phyloP scores from a whole-genome alignment of 2,329 filamentous ascomycete genomes.

The Diaporthe ilicicola region DNA sequence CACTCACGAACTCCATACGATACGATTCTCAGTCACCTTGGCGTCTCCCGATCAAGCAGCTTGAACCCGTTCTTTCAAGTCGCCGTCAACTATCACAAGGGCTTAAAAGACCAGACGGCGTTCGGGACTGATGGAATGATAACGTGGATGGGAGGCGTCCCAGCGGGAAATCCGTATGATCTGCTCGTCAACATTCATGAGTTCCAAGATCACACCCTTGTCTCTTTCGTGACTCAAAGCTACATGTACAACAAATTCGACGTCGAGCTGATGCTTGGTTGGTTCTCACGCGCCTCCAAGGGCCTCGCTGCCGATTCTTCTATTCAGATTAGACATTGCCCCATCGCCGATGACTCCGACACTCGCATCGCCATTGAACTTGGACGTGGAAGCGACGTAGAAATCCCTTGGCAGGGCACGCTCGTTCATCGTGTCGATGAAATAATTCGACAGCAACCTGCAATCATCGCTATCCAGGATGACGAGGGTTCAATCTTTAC shows the following conservation, averaged over 20 bases:
- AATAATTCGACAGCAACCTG: constrained; percentile 40
- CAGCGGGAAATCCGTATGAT: constrained; percentile 16
- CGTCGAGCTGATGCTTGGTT: background rate
- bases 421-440: constrained; percentile 43
- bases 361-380: constrained; percentile 28
- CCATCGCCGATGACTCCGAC: constrained; percentile 41
- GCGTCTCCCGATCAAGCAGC: constrained; percentile 46
- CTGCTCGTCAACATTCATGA: background rate
- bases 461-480: too few relatives aligned
- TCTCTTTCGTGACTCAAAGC: background rate
- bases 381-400: constrained; percentile 33
- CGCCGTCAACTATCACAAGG: constrained; percentile 44
- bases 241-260: background rate
- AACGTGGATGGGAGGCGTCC: constrained; percentile 33
- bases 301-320: constrained; percentile 26
- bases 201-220: background rate
- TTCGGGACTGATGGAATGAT: background rate
- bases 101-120: constrained; percentile 34
- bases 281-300: constrained; percentile 37
- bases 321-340: constrained; percentile 42
- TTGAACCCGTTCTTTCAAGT: constrained; percentile 59
- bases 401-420: constrained; percentile 47
- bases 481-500: too few relatives aligned
- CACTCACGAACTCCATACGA: constrained; percentile 59
- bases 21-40: constrained; percentile 53